These are phyloP conservation scores for Plasmodium fragile DNA, from an alignment of 169 alveolate species.

Conservation along the genomic window DNA sequence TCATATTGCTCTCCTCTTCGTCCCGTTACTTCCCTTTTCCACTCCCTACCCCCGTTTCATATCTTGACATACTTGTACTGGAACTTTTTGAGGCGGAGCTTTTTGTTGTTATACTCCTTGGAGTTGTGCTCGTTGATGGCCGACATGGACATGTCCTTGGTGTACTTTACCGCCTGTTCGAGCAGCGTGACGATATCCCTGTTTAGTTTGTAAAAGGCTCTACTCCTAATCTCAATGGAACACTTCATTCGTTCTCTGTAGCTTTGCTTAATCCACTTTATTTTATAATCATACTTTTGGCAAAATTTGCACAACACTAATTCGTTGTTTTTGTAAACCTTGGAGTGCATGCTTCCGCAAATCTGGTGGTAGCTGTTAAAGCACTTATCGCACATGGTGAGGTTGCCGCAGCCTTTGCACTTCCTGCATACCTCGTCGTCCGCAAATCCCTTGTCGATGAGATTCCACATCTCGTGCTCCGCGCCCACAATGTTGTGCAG, in stretches of 20 bases:
- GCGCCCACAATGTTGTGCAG: slow-evolving; percentile 44
- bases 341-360: slow-evolving; percentile 62
- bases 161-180: slow-evolving; percentile 42
- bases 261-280: slow-evolving; percentile 43
- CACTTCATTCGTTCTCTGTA: slow-evolving; percentile 18
- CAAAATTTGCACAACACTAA: slow-evolving; percentile 47
- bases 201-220: slow-evolving; percentile 53
- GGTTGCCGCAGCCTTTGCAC: slow-evolving; percentile 61
- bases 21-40: not conserved
- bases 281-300: slow-evolving; percentile 53
- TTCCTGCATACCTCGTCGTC: slow-evolving; percentile 71
- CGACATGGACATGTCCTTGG: slow-evolving; percentile 22
- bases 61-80: slow-evolving; percentile 57
- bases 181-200: slow-evolving; percentile 29
- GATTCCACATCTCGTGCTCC: slow-evolving; percentile 64
- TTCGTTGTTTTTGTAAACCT: slow-evolving; percentile 35
- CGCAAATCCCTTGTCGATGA: slow-evolving; percentile 65
- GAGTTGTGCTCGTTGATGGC: slow-evolving; percentile 35
- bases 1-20: not conserved
- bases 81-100: slow-evolving; percentile 20
- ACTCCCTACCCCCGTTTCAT: not conserved
- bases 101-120: slow-evolving; percentile 32
- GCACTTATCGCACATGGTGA: slow-evolving; percentile 60
- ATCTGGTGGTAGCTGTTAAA: slow-evolving; percentile 49
- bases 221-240: slow-evolving; percentile 39